Conservation (phyloP, 257 asterid species). For the Knoxia roxburghii region DNA sequence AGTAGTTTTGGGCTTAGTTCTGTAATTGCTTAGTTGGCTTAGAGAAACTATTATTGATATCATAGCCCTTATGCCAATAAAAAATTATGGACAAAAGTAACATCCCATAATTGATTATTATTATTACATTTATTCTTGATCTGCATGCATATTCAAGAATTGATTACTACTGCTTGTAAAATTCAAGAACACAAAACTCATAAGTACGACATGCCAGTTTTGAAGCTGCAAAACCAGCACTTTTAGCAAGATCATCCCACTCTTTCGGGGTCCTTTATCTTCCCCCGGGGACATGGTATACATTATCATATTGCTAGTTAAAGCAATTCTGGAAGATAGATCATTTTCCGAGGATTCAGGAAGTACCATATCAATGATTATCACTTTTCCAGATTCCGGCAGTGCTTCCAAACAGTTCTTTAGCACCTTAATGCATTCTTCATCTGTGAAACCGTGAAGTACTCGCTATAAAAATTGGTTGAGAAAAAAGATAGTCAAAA, state of each 20-base stretch:
- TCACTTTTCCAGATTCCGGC: slow-evolving; percentile 25
- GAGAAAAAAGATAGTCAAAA: too few relatives aligned
- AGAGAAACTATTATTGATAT: too few relatives aligned
- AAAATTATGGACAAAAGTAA: too few relatives aligned
- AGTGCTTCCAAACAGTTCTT: slow-evolving; percentile 22
- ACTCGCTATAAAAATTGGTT: slow-evolving; percentile 13
- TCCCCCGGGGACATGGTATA: slow-evolving; percentile 19
- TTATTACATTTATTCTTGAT: too few relatives aligned
- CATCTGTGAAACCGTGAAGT: slow-evolving; percentile 32
- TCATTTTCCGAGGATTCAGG: slow-evolving; percentile 19
- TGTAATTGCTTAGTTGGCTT: too few relatives aligned
- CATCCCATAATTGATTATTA: too few relatives aligned
- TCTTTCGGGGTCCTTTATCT: slow-evolving; percentile 25
- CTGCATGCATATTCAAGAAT: too few relatives aligned
- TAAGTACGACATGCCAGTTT: slow-evolving; percentile 10
- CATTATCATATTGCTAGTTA: slow-evolving; percentile 18
- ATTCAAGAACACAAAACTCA: slow-evolving; percentile 22
- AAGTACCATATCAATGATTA: slow-evolving; percentile 19
- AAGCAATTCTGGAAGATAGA: slow-evolving; percentile 4
- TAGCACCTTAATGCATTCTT: slow-evolving; percentile 19
- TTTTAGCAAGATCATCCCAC: slow-evolving; percentile 16
- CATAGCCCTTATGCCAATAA: too few relatives aligned
- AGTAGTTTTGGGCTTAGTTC: too few relatives aligned
- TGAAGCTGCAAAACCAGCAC: slow-evolving; percentile 16
- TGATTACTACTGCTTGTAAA: too few relatives aligned